Conservation (phyloP, 2,329 filamentous ascomycete genomes). For the Diplodia mutila region DNA sequence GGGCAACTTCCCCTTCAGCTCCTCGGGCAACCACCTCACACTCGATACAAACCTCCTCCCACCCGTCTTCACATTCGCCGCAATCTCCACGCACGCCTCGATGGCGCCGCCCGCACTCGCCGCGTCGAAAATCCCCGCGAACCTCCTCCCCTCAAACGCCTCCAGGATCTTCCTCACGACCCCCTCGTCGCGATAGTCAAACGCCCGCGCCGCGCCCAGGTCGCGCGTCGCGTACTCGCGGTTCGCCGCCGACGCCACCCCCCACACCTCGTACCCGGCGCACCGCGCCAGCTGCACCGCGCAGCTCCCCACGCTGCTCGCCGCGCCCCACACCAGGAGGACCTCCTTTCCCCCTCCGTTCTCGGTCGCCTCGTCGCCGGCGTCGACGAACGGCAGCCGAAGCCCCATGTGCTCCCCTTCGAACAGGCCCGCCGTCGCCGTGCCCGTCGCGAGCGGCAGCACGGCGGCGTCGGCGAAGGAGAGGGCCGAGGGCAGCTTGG, state of each 20-base stretch:
- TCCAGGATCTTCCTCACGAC: conserved; percentile 43
- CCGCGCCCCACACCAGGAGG: conserved; percentile 44
- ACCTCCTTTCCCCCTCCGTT: conserved; percentile 25
- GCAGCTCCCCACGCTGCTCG: conserved; percentile 39
- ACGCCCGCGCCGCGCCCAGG: conserved; percentile 36
- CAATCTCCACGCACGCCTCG: background rate
- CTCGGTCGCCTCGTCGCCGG: conserved; percentile 19
- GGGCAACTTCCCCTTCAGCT: background rate
- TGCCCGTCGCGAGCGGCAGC: conserved; percentile 50
- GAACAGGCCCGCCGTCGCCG: conserved; percentile 50
- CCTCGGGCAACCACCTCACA: background rate
- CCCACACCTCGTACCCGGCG: conserved; percentile 40
- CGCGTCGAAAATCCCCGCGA: conserved; percentile 46
- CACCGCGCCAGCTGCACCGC: conserved; percentile 42
- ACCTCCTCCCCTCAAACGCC: conserved; percentile 40
- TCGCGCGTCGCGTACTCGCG: conserved; percentile 35
- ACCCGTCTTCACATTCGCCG: background rate
- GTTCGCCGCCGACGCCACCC: conserved; percentile 39
- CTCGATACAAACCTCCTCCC: background rate
- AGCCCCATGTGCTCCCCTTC: conserved; percentile 44
- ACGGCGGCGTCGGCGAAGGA: conserved; percentile 46
- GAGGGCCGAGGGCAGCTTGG: conserved; percentile 40
- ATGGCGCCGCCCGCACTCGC: conserved; percentile 26
- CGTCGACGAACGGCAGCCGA: conserved; percentile 39
- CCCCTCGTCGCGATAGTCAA: conserved; percentile 39